phyloP scores from a whole-genome alignment of 257 asterid genomes.

The Nicotiana noctiflora region DNA sequence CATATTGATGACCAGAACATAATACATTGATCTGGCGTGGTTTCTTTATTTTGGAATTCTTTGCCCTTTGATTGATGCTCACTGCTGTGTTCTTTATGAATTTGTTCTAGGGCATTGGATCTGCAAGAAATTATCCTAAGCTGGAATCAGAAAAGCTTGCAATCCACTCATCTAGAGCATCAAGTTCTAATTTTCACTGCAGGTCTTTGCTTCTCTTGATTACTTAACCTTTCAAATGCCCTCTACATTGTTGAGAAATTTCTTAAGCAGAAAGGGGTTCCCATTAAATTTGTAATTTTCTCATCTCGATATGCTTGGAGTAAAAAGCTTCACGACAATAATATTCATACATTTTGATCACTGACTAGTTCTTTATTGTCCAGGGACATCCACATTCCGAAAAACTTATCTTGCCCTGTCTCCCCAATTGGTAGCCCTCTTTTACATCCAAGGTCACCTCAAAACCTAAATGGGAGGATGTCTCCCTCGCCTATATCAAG shows the following conservation, averaged over 20 bases:
- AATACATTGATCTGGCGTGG: background rate
- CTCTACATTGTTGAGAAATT: background rate
- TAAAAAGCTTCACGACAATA: conserved; percentile 2
- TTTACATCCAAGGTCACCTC: conserved; percentile 72
- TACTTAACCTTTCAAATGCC: background rate
- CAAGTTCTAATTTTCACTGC: conserved; percentile 43
- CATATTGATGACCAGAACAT: background rate
- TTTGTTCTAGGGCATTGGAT: conserved; percentile 39
- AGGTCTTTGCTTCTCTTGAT: conserved; percentile 32
- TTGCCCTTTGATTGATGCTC: background rate
- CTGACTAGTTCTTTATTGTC: conserved; percentile 8
- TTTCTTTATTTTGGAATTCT: background rate
- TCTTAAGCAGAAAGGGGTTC: background rate
- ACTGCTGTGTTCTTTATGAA: conserved; percentile 11
- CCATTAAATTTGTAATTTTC: background rate
- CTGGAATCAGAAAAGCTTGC: conserved; percentile 43
- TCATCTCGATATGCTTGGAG: background rate
- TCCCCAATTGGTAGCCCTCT: conserved; percentile 82
- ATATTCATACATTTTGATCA: background rate
- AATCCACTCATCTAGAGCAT: conserved; percentile 63
- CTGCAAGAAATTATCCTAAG: conserved; percentile 35
- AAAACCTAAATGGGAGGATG: conserved; percentile 70
- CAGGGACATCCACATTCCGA: conserved; percentile 52
- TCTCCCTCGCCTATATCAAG: conserved; percentile 93
- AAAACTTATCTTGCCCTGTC: conserved; percentile 49